Evolutionary conservation across 2,329 filamentous ascomycete species (phyloP).

Genomic region (Colletotrichum sp.): DNA sequence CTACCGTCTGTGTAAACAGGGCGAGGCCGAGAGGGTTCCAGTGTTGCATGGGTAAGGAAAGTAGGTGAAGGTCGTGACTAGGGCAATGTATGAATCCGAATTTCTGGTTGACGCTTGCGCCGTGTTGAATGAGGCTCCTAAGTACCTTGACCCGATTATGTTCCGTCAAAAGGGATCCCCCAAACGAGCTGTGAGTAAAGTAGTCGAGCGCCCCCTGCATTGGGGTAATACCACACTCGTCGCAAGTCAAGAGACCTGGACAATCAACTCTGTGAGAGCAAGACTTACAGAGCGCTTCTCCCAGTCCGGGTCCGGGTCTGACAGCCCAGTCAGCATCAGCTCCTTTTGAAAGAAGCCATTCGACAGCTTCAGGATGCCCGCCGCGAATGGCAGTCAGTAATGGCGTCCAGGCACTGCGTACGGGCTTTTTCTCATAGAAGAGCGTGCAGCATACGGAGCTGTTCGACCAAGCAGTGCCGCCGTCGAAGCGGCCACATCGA

Average conservation of each 20-base stretch:
- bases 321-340: background rate
- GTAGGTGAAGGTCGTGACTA: background rate
- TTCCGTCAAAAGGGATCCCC: background rate
- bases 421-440: background rate
- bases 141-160: background rate
- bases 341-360: background rate
- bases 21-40: background rate
- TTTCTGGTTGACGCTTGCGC: background rate
- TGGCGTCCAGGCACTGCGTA: background rate
- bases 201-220: background rate
- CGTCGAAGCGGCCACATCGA: background rate
- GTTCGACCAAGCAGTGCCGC: background rate
- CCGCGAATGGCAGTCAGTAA: background rate
- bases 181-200: background rate
- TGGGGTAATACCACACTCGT: background rate
- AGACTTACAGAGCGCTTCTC: background rate
- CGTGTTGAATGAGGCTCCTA: background rate
- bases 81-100: background rate
- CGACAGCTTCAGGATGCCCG: background rate
- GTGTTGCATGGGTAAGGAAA: background rate
- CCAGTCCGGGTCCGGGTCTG: background rate
- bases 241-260: background rate
- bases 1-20: background rate
- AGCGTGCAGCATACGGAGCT: background rate
- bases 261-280: background rate